A percentile compares a stretch with the other conserved stretches of the same genome.
Conservation (phyloP, 768 basidiomycete species). For the Boletus pseudopeckii region DNA sequence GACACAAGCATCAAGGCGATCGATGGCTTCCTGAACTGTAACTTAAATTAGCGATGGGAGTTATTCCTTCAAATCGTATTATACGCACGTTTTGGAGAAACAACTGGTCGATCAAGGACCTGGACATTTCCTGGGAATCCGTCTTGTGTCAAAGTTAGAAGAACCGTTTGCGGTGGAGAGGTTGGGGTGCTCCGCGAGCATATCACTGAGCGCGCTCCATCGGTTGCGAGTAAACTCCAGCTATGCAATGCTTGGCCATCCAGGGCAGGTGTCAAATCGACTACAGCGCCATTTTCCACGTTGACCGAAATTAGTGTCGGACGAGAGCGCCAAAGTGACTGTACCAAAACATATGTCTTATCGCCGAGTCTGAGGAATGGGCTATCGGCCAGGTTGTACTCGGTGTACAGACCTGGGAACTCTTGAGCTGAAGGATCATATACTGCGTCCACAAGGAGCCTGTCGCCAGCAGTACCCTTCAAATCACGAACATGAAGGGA, state of each 20-base stretch:
- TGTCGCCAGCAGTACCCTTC: conserved; percentile 2
- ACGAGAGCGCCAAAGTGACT: conserved; percentile 47
- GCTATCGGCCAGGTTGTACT: conserved; percentile 41
- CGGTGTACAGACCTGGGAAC: conserved; percentile 49
- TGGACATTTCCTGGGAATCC: conserved; percentile 29
- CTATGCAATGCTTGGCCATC: conserved; percentile 35
- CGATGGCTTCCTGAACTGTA: conserved; percentile 35
- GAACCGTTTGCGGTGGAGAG: conserved; percentile 46
- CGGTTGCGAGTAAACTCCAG: conserved; percentile 53
- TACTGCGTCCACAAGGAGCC: conserved; percentile 41
- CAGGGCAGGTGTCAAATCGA: conserved; percentile 26
- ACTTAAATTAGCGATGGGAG: not conserved
- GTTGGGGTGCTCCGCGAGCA: conserved; percentile 49
- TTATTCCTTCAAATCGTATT: not conserved
- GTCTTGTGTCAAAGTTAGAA: conserved; percentile 38
- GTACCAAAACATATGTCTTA: conserved; percentile 20
- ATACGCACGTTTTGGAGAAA: conserved; percentile 40
- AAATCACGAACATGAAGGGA: conserved; percentile 47
- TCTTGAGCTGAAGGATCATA: conserved; percentile 34
- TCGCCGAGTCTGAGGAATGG: conserved; percentile 37
- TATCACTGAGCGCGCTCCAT: conserved; percentile 41
- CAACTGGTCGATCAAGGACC: conserved; percentile 41
- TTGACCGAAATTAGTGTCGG: conserved; percentile 48
- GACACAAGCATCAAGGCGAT: not conserved
- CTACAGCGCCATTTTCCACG: conserved; percentile 37